Evolutionary conservation across 768 basidiomycete species (phyloP), one percentile per base, ranked within the genome.

Genomic region (Trametes elegans): DNA sequence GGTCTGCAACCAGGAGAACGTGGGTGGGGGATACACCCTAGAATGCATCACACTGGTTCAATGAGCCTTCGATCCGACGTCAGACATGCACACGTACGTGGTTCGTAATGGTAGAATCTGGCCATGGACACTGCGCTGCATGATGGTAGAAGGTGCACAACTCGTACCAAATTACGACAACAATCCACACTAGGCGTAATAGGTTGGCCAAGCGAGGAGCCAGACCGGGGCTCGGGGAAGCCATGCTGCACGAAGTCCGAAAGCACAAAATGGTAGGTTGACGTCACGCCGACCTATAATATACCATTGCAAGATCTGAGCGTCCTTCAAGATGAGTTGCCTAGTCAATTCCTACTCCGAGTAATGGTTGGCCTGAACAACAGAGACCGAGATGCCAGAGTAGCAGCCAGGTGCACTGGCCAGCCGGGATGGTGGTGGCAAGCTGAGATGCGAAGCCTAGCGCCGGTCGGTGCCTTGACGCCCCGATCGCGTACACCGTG

Each of bases 1-100:
- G 90, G 71, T 97, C 95, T 11, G 94, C 86, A 31, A 94, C 74
- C 41, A 96, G 73, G n/a, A 97, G 82, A 19, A 92, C 74, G 68
- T 85, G 88, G 3, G 78, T 59, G 56, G 74, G 57, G 4, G 23
- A 9, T 2, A 7, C 9, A 19, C 53, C 41, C 27, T 59, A 60
- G 7, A 54, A 58, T 53, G 53, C 3, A 41, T n/a, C 16, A 18
- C n/a, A 19, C 66, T 65, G 38, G 38, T 46, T 47, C 45, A 36
- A 53, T 53, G 42, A 53, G 44, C 50, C 34, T 54, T 45, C 45
- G 47, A 39, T 41, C 28, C 3, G 26, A 53, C 50, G 45, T 29
- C 51, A 36, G 49, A 54, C 41, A 36, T 52, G 24, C 28, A 39
- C 41, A 40, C 52, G 36, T 45, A 59, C 51, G 34, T 41, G 39